These are phyloP conservation scores for Penicillium sp. DNA, from an alignment of 2,329 filamentous ascomycete species.

Conservation along the genomic window DNA sequence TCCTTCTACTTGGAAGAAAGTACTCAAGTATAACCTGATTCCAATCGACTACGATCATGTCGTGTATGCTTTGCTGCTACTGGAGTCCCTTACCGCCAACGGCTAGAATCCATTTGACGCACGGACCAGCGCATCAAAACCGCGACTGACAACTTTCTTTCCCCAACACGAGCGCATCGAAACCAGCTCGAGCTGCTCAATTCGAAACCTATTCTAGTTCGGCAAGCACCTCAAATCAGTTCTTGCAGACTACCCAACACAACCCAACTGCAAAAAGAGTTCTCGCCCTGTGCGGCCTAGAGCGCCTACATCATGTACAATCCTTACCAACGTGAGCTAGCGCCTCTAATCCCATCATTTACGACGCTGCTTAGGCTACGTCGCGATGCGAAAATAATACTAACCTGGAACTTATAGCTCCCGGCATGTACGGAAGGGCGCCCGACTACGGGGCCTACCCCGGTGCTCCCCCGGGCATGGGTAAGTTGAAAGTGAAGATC, in stretches of 20 bases:
- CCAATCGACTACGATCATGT: too few species aligned
- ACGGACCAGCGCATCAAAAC: constrained; percentile 16
- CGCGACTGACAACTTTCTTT: constrained; percentile 17
- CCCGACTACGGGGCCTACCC: constrained; percentile 74
- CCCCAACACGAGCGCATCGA: neutral
- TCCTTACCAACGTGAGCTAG: constrained; percentile 45
- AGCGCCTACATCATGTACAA: constrained; percentile 44
- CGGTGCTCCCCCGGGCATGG: constrained; percentile 77
- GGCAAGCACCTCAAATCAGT: neutral
- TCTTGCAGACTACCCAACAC: neutral
- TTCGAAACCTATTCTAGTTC: neutral
- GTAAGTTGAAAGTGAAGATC: constrained; percentile 53
- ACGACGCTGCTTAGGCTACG: neutral
- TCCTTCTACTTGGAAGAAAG: too few species aligned
- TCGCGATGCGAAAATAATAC: constrained; percentile 10
- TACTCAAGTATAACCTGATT: too few species aligned
- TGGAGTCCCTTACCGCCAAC: neutral
- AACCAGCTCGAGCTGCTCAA: neutral
- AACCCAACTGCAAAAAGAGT: neutral
- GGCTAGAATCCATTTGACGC: constrained; percentile 16
- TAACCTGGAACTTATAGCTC: constrained; percentile 31
- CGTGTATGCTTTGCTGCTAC: too few species aligned
- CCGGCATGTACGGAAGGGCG: constrained; percentile 64
- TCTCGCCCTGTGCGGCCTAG: neutral
- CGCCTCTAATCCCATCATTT: constrained; percentile 1